These are phyloP conservation scores for Lactifluus hygrophoroides DNA, from an alignment of 768 basidiomycete species.

Conservation along the genomic window DNA sequence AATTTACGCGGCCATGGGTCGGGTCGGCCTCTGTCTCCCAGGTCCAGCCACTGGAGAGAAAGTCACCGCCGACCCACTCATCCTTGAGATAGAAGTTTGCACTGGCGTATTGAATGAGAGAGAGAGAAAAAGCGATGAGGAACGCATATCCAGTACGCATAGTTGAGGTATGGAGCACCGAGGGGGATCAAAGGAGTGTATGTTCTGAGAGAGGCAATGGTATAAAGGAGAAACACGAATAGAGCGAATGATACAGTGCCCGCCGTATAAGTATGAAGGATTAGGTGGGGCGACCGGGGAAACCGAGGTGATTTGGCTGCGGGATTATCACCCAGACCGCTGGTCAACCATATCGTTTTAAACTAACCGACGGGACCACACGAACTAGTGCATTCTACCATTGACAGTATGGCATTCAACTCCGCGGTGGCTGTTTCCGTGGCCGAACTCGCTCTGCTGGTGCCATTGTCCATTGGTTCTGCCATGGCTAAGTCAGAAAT, in stretches of 20 bases:
- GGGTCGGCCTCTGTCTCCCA: slow-evolving; percentile 49
- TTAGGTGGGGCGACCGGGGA: background rate
- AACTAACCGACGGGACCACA: background rate
- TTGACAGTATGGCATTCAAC: slow-evolving; percentile 8
- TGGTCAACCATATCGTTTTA: background rate
- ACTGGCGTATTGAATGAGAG: slow-evolving; percentile 4
- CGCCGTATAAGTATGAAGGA: slow-evolving; percentile 9
- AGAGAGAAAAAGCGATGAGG: slow-evolving; percentile 8
- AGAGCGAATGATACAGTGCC: slow-evolving; percentile 17
- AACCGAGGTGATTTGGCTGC: background rate
- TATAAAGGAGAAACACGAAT: slow-evolving; percentile 24
- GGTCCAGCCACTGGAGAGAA: slow-evolving; percentile 36
- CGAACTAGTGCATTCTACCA: background rate
- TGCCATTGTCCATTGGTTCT: background rate
- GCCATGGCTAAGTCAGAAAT: too few relatives aligned
- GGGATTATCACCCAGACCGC: background rate
- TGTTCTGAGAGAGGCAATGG: slow-evolving; percentile 18
- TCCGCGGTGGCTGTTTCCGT: background rate
- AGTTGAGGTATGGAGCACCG: slow-evolving; percentile 20
- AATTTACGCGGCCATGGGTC: slow-evolving; percentile 61
- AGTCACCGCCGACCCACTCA: slow-evolving; percentile 31
- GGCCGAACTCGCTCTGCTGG: background rate
- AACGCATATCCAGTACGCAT: slow-evolving; percentile 29
- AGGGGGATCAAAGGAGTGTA: slow-evolving; percentile 19
- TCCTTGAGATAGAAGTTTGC: slow-evolving; percentile 12